Percentiles rank a stretch among this genome's conserved stretches.
Conservation (phyloP, 495 filamentous ascomycete genomes). For the Penicillium robsamsonii region DNA sequence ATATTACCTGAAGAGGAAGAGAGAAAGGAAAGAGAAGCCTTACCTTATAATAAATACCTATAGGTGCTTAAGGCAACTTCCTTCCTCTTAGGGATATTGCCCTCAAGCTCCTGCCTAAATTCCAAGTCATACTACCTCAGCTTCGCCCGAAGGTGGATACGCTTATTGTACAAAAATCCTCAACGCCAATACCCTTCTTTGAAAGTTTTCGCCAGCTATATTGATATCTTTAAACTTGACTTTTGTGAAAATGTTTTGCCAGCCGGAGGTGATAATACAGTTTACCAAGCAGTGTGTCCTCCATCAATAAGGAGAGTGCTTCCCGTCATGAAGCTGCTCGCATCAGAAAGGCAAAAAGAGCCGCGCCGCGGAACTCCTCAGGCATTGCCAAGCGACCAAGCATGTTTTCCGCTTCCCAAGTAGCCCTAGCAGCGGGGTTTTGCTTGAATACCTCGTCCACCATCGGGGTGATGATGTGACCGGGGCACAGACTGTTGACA, state of each 20-base stretch:
- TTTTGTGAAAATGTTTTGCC: neutral
- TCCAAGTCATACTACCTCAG: no score
- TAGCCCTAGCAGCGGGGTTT: constrained; percentile 55
- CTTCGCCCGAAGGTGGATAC: neutral
- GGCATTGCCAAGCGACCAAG: constrained; percentile 59
- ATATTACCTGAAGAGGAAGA: no score
- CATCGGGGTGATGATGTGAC: constrained; percentile 73
- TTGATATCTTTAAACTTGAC: neutral
- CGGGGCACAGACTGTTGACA: constrained; percentile 66
- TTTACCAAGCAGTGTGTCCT: constrained; percentile 59
- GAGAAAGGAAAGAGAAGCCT: no score
- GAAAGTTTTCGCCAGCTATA: neutral
- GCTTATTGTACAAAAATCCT: neutral
- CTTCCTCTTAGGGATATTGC: no score
- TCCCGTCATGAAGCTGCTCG: constrained; percentile 71
- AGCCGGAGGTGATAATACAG: neutral
- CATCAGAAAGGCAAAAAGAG: constrained; percentile 61
- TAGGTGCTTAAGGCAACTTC: no score
- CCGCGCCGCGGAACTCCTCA: constrained; percentile 66
- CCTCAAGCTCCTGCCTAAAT: no score
- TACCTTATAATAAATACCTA: no score
- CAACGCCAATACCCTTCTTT: neutral
- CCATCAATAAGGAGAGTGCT: constrained; percentile 60
- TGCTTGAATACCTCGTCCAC: constrained; percentile 64
- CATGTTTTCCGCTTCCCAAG: constrained; percentile 71